Evolutionary conservation across 2,329 filamentous ascomycete species (phyloP).

Genomic region (Coleophoma crateriformis): DNA sequence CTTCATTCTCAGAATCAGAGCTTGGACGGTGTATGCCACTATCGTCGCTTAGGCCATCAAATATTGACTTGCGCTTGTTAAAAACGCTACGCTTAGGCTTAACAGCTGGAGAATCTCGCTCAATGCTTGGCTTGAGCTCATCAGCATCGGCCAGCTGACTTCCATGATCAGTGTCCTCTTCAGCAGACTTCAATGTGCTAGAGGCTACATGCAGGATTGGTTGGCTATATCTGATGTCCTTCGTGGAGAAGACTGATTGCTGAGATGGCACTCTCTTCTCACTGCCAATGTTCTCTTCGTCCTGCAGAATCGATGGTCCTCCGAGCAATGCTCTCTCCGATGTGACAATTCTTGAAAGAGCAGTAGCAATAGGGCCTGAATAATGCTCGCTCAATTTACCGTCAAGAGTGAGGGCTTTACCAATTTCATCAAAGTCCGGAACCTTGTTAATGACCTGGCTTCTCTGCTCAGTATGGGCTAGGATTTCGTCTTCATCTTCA

Average conservation of each 20-base stretch:
- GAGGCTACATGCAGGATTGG: neutral
- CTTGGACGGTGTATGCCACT: conserved; percentile 13
- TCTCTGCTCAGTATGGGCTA: neutral
- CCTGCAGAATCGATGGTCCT: neutral
- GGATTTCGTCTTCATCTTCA: conserved; percentile 4
- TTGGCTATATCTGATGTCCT: neutral
- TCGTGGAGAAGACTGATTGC: neutral
- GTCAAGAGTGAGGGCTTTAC: conserved; percentile 10
- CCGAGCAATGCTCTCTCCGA: neutral
- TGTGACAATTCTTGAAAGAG: neutral
- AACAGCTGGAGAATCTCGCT: neutral
- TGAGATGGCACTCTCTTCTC: too few species aligned
- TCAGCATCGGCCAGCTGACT: neutral
- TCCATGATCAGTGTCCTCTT: neutral
- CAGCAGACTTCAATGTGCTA: neutral
- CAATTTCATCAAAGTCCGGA: conserved; percentile 6
- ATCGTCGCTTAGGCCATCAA: conserved; percentile 12
- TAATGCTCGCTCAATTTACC: neutral
- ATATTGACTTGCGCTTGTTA: conserved; percentile 13
- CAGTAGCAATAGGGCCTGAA: neutral
- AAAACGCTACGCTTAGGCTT: neutral
- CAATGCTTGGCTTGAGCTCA: neutral
- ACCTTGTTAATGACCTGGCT: neutral
- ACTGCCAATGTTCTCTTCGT: neutral
- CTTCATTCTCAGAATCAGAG: conserved; percentile 10